Evolutionary conservation across 2,329 filamentous ascomycete species (phyloP), one percentile per base, ranked within the genome.

Genomic region (Hypoxylon sp.): DNA sequence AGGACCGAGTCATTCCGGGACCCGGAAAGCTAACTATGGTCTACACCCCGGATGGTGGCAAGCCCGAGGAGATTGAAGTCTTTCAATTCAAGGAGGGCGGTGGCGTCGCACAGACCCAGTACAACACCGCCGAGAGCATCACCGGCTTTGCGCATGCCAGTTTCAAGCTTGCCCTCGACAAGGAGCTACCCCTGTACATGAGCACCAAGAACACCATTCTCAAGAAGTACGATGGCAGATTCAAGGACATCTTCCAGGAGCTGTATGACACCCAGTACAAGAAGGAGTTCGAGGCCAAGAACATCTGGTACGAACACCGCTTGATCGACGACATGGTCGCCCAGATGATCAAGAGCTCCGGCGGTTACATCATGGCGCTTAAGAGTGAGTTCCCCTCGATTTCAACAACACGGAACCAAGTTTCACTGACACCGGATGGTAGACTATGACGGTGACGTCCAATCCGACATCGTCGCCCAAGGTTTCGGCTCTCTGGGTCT

Each of bases 191-290:
- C n/a, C 85, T 99, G 75, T 99, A 98, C 85, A 96, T 98, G 94
- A 97, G 93, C 87, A 99, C 95, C 81, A 99, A 99, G 91, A 98
- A 98, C 87, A 99, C 95, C 72, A 99, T 99, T 74, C 84, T 99
- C 72, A 99, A 99, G 87, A 94, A 94, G 80, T 99, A 99, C 82
- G 95, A 99, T 77, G 95, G 95, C 55, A 88, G 92, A 74, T 99
- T 99, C 88, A 98, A 98, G 89, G 95, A 99, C 77, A 96, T 98
- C 79, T 99, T 99, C 89, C 92, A 99, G 86, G 91, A 96, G 76
- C 88, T 98, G 74, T 99, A 94, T 82, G 92, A 98, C 68, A 86
- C 85, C 62, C 83, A 90, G 73, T 99, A 98, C 85, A 90, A 91
- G 85, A 85, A 87, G 78, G 87, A 92, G 46, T 98, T 98, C 73